Conservation (phyloP, 2,329 filamentous ascomycete species). For the Xylaria hypoxylon region DNA sequence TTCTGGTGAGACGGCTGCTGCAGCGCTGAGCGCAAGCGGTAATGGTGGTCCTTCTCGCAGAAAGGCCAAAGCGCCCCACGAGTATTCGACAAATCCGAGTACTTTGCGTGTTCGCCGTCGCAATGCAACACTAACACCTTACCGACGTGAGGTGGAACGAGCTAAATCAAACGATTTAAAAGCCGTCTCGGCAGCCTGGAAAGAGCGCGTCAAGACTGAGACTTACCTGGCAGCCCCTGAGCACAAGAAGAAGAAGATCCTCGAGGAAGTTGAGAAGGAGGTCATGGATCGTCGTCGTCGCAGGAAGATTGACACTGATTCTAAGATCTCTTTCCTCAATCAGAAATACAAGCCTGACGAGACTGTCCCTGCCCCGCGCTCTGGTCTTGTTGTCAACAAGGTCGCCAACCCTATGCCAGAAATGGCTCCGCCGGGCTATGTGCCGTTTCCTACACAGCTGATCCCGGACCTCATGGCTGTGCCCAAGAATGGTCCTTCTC, state of each 20-base stretch:
- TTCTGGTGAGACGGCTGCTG: neutral
- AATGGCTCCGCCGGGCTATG: constrained; percentile 22
- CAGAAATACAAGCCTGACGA: neutral
- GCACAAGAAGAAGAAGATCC: constrained; percentile 11
- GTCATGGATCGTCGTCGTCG: constrained; percentile 40
- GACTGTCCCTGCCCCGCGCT: too few species aligned
- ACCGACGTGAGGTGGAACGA: constrained; percentile 36
- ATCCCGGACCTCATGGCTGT: constrained; percentile 5
- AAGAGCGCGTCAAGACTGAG: constrained; percentile 23
- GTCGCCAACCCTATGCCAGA: neutral
- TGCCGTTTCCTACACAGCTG: neutral
- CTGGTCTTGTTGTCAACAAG: neutral
- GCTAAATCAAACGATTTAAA: constrained; percentile 43
- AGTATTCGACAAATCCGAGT: constrained; percentile 47
- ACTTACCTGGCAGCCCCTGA: constrained; percentile 27
- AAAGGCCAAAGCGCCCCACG: constrained; percentile 31
- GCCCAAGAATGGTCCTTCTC: neutral
- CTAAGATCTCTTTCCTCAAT: constrained; percentile 22
- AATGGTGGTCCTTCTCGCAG: neutral
- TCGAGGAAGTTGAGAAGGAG: constrained; percentile 34
- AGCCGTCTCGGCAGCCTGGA: constrained; percentile 41
- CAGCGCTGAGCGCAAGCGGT: too few species aligned
- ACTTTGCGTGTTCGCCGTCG: constrained; percentile 44
- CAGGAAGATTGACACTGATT: constrained; percentile 33
- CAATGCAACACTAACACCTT: constrained; percentile 36